Evolutionary conservation across 331 rosid species (phyloP), one percentile per base, ranked within the genome.

Genomic region (Malus hybrid): DNA sequence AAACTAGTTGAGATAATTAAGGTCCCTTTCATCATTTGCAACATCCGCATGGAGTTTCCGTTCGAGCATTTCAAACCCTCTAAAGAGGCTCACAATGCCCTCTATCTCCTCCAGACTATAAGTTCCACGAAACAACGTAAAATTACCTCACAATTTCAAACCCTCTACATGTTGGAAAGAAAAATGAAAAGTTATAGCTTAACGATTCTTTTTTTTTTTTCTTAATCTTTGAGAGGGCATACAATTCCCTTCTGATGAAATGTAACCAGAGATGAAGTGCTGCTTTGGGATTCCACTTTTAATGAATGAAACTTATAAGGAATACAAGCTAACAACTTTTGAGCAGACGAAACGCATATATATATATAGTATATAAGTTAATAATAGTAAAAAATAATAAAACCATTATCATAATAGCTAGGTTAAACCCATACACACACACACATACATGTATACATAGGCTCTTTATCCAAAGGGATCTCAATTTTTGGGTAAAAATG

Each of bases 21-120:
- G 70, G 78, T 66, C 79, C 79, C 78, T 66, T 19, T 53, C 67
- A 80, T 74, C 77, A 84, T 73, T 84, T 77, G 80, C 76, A 80
- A 36, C 87, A 33, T 57, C 81, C 87, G 77, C 84, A 70, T 80
- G 84, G 82, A 66, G 58, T 63, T 84, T 77, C 42, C 82, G 74
- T 33, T 74, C 87, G 16, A 74, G n/a, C 61, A 72, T 6, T 13
- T 12, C 32, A 53, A 70, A 75, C 20, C 55, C 57, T 65, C 66
- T 20, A 30, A 63, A 72, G 66, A 52, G 85, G 52, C 75, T 62
- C 72, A 30, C 22, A 63, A 62, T 26, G 34, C 77, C 57, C 62
- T 57, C 76, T 63, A 20, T 3, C 22, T 62, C 12, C 48, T 20
- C 52, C 9, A 33, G 36, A 16, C 22, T 5, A 15, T 34, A 3